Evolutionary conservation across 106 monocot species (phyloP).

Genomic region (Cymbidium sinense): DNA sequence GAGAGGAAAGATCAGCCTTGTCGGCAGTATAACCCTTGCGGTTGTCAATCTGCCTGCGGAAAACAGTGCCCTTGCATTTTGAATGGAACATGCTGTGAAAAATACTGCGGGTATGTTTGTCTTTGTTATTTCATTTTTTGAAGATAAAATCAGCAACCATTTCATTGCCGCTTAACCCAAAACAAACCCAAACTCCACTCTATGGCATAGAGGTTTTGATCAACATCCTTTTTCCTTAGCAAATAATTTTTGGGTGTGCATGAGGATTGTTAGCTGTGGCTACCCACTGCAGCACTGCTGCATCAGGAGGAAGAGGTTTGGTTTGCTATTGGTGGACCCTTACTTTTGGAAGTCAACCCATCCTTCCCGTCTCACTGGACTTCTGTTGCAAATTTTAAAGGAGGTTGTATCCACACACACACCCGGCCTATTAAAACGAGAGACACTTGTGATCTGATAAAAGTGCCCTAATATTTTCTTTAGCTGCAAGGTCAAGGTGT

Average conservation of each 20-base stretch:
- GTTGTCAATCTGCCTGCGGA: conserved; percentile 86
- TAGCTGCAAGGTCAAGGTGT: background rate
- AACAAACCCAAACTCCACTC: background rate
- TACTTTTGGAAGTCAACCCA: background rate
- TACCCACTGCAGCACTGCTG: background rate
- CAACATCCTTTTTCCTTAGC: background rate
- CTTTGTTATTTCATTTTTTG: background rate
- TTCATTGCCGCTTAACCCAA: background rate
- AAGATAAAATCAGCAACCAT: conserved; percentile 2
- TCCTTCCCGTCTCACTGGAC: background rate
- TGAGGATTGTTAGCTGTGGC: background rate
- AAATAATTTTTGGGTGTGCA: background rate
- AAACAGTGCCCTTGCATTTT: conserved; percentile 88
- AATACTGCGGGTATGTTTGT: conserved; percentile 80
- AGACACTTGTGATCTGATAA: background rate
- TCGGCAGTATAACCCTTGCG: conserved; percentile 92
- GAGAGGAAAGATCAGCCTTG: conserved; percentile 98
- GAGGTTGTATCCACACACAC: background rate
- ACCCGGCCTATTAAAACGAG: background rate
- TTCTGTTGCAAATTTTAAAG: background rate
- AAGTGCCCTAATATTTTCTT: background rate
- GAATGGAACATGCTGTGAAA: conserved; percentile 97
- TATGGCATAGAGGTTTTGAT: background rate
- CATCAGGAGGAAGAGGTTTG: background rate
- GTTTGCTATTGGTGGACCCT: background rate